Percentiles rank a stretch among this genome's conserved stretches.
phyloP scores from a whole-genome alignment of 2,329 filamentous ascomycete genomes.

The Penicillium glabrum region DNA sequence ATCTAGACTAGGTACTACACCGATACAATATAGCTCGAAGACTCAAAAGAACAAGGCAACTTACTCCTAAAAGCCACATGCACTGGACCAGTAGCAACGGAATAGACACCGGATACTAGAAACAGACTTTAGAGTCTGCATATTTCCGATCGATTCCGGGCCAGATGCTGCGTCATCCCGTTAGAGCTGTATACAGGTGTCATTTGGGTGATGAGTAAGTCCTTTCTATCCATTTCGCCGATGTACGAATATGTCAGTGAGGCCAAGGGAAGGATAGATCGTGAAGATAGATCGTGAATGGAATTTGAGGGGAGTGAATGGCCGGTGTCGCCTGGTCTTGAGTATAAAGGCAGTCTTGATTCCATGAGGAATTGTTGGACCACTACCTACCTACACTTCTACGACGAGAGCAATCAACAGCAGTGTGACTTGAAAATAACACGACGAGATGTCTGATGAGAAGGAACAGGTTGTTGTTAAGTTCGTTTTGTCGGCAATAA shows the following conservation, averaged over 20 bases:
- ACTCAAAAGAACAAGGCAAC: not conserved
- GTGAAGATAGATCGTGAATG: not conserved
- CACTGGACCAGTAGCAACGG: not conserved
- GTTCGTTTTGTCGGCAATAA: not conserved
- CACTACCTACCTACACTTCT: no score
- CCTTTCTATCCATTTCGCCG: not conserved
- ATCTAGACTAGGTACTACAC: not conserved
- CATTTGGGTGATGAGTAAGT: not conserved
- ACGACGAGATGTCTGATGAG: not conserved
- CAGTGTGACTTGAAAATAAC: not conserved
- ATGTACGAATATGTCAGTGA: not conserved
- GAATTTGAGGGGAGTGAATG: not conserved
- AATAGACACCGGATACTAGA: not conserved
- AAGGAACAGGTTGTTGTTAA: not conserved
- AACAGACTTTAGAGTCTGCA: slow-evolving; percentile 1
- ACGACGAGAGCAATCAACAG: no score
- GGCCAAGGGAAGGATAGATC: not conserved
- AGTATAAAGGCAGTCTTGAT: not conserved
- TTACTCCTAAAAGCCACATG: not conserved
- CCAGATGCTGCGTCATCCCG: slow-evolving; percentile 5
- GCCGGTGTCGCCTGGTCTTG: not conserved
- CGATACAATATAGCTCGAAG: not conserved
- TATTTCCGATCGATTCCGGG: slow-evolving; percentile 8
- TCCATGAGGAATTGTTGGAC: not conserved
- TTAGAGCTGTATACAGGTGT: not conserved